A percentile compares a stretch with the other conserved stretches of the same genome.
These are phyloP conservation scores for Xenoacremonium recifei DNA, from an alignment of 2,329 filamentous ascomycete genomes.

Conservation along the genomic window DNA sequence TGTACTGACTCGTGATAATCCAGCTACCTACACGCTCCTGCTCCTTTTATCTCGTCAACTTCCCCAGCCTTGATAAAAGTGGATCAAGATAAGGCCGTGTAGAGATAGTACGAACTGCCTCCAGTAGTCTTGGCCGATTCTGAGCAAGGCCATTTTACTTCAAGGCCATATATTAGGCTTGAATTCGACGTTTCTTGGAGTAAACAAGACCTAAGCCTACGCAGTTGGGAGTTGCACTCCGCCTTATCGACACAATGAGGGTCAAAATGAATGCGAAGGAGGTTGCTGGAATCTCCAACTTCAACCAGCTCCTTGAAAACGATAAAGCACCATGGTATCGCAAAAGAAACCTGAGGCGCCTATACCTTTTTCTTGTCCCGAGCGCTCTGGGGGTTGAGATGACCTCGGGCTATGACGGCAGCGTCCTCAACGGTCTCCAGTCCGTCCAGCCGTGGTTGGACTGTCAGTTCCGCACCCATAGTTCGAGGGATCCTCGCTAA, in stretches of 20 bases:
- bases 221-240: not conserved
- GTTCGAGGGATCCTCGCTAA: not conserved
- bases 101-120: no score
- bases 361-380: not conserved
- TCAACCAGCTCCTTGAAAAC: not conserved
- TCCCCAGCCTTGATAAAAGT: no score
- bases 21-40: no score
- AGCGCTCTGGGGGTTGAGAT: not conserved
- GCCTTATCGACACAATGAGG: not conserved
- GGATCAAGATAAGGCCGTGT: no score
- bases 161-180: no score
- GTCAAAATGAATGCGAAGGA: not conserved
- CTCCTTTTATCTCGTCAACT: no score
- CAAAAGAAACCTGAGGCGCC: not conserved
- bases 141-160: no score
- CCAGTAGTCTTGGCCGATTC: no score
- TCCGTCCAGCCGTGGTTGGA: slow-evolving; percentile 8
- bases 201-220: no score
- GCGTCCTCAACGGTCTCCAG: slow-evolving; percentile 47
- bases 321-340: not conserved
- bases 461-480: not conserved
- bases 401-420: slow-evolving; percentile 39
- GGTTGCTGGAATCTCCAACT: not conserved
- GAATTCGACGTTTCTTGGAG: not conserved
- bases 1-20: no score